Evolutionary conservation across 202 grass and related monocot genomes (phyloP).

Genomic region (Carex arenaria): DNA sequence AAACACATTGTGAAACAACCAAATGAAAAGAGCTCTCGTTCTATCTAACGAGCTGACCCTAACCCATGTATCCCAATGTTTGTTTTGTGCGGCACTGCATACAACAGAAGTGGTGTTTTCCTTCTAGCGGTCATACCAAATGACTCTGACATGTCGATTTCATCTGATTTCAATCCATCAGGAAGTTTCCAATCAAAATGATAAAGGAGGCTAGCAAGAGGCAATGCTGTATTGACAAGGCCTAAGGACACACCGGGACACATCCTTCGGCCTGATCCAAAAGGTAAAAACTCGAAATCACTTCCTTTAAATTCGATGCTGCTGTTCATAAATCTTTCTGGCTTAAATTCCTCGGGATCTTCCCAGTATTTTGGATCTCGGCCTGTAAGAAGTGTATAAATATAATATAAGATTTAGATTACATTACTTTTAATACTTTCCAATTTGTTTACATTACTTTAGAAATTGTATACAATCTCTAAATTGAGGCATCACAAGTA

Average conservation of each 20-base stretch:
- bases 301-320: slow-evolving; percentile 3
- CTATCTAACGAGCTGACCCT: too few relatives aligned
- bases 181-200: slow-evolving; percentile 30
- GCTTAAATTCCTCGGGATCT: slow-evolving; percentile 24
- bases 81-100: neutral
- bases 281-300: slow-evolving; percentile 25
- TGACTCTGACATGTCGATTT: slow-evolving; percentile 32
- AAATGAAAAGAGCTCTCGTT: too few relatives aligned
- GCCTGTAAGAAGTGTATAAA: neutral
- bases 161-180: neutral
- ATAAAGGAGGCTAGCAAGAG: slow-evolving; percentile 26
- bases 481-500: neutral
- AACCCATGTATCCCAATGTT: neutral
- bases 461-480: neutral
- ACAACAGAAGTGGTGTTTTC: slow-evolving; percentile 5
- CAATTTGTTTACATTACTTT: neutral
- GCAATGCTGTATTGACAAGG: neutral
- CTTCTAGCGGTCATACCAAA: neutral
- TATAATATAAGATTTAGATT: neutral
- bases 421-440: neutral
- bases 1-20: too few relatives aligned
- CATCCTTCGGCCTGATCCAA: slow-evolving; percentile 27
- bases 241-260: slow-evolving; percentile 21
- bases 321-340: slow-evolving; percentile 20
- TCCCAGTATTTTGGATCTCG: slow-evolving; percentile 23